Percentiles rank a stretch among this genome's conserved stretches.
Evolutionary conservation across 2,329 filamentous ascomycete species (phyloP).

Genomic region (Neofusicoccum sp.): DNA sequence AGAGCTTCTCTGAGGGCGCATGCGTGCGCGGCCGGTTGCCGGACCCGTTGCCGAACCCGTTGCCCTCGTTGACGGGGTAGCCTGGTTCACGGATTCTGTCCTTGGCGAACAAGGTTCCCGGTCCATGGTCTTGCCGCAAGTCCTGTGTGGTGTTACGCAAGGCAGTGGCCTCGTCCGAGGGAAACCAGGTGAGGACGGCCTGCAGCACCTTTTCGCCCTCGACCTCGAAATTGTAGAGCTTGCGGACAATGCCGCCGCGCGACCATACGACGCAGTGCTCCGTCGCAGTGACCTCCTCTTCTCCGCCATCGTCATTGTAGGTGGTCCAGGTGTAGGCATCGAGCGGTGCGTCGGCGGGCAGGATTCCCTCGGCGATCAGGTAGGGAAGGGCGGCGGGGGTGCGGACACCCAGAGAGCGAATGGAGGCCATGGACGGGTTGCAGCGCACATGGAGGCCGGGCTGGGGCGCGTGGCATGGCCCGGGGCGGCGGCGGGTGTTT

Average conservation of each 20-base stretch:
- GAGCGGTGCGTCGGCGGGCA: slow-evolving; percentile 67
- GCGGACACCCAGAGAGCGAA: slow-evolving; percentile 90
- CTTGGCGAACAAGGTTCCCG: slow-evolving; percentile 28
- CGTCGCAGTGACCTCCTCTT: slow-evolving; percentile 73
- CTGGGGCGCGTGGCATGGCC: slow-evolving; percentile 16
- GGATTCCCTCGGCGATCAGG: slow-evolving; percentile 77
- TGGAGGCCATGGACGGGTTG: slow-evolving; percentile 71
- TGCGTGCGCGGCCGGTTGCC: slow-evolving; percentile 26
- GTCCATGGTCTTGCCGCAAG: slow-evolving; percentile 4
- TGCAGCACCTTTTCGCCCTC: slow-evolving; percentile 88
- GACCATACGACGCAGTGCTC: slow-evolving; percentile 84
- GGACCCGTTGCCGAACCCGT: neutral
- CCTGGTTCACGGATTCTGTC: slow-evolving; percentile 31
- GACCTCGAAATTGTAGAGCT: slow-evolving; percentile 81
- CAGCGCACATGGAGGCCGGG: slow-evolving; percentile 36
- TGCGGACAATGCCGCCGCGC: slow-evolving; percentile 79
- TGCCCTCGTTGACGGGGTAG: neutral
- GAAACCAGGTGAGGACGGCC: slow-evolving; percentile 83
- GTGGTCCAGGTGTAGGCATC: slow-evolving; percentile 78
- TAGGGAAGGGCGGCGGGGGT: slow-evolving; percentile 81
- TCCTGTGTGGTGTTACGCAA: slow-evolving; percentile 3
- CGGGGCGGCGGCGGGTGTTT: slow-evolving; percentile 1
- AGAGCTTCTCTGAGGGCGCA: slow-evolving; percentile 29
- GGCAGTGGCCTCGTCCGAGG: slow-evolving; percentile 42
- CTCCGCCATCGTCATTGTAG: slow-evolving; percentile 46